Base-by-base conservation (phyloP, 192 early-diverging fungal species). In the Backusella luteola region DNA sequence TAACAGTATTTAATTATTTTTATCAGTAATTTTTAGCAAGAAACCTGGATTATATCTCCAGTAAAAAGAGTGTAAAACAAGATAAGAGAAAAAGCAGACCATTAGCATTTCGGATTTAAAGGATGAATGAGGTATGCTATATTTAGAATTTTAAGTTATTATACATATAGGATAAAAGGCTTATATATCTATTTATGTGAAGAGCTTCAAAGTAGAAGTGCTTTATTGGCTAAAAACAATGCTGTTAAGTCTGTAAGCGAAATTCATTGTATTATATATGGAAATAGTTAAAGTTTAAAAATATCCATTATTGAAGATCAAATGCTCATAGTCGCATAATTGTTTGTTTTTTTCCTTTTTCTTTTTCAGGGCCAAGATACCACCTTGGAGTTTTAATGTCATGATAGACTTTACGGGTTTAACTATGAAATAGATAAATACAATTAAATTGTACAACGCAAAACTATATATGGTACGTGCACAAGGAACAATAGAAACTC, bases 391-490 rank as follows among this genome's bases (percentile, higher is more conserved):
- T 21, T 11, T 32, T 23, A 56, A 56, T n/a, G 23, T n/a, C n/a
- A 56, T 56, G 53, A 9, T 53, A 23, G 4, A 11, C 2, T 26
- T 29, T 63, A 29, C 56, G 56, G 56, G 21, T 26, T 63, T 63
- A 63, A 63, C 56, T 63, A 63, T 29, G 11, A 63, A 63, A 63
- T 63, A 26, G 56, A 63, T 63, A 63, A 49, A 49, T 63, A 63
- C 8, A 23, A 29, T 63, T 12, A 4, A 29, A 63, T 63, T 63
- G 56, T 63, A 29, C 56, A 63, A 63, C 56, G 3, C 26, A 29
- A 63, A 26, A 63, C 56, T 29, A 29, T 26, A 29, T 63, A 29
- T 63, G 56, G 56, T 63, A 63, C 56, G 56, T 63, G 56, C 56
- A 63, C 23, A 29, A 63, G 23, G 23, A 63, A 63, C 56, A 63